A percentile compares a stretch with the other conserved stretches of the same genome.
Evolutionary conservation across 345 rosid genomes (phyloP).

Genomic region (Boechera stricta): DNA sequence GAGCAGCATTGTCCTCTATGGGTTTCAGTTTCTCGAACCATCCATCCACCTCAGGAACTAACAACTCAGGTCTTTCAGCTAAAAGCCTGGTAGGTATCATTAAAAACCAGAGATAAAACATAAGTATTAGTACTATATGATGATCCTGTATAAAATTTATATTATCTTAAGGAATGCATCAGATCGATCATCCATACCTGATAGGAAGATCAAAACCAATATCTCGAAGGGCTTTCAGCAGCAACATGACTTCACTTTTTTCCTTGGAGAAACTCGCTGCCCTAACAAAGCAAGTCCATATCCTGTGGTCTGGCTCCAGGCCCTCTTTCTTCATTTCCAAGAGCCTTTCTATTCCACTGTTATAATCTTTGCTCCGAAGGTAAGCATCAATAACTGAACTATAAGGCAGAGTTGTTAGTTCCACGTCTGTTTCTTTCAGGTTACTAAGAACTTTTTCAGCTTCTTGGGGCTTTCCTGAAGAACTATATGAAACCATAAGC

Average conservation of each 20-base stretch:
- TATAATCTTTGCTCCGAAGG: conserved; percentile 71
- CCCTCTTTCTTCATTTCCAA: conserved; percentile 78
- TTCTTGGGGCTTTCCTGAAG: conserved; percentile 85
- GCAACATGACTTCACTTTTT: conserved; percentile 61
- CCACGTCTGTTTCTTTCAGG: conserved; percentile 68
- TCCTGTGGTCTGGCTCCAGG: conserved; percentile 79
- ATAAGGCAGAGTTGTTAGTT: conserved; percentile 76
- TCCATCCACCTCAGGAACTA: conserved; percentile 71
- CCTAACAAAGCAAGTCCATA: conserved; percentile 95
- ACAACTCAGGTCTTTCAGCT: conserved; percentile 59
- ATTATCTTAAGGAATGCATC: conserved; percentile 10
- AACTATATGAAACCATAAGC: conserved; percentile 90
- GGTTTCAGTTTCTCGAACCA: conserved; percentile 70
- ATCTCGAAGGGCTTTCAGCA: conserved; percentile 70
- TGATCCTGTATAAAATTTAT: conserved; percentile 1
- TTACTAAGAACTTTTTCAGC: conserved; percentile 80
- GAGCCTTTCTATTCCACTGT: conserved; percentile 73
- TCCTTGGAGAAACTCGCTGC: conserved; percentile 75
- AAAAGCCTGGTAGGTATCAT: conserved; percentile 60
- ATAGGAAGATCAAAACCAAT: conserved; percentile 83
- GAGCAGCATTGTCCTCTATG: conserved; percentile 80
- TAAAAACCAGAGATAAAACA: conserved; percentile 28
- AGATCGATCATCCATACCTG: conserved; percentile 55
- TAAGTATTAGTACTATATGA: conserved; percentile 20
- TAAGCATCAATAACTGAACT: conserved; percentile 91